Percentiles rank a stretch among this genome's conserved stretches.
Evolutionary conservation across 495 filamentous ascomycete species (phyloP).

Genomic region (Xylaria flabelliformis): DNA sequence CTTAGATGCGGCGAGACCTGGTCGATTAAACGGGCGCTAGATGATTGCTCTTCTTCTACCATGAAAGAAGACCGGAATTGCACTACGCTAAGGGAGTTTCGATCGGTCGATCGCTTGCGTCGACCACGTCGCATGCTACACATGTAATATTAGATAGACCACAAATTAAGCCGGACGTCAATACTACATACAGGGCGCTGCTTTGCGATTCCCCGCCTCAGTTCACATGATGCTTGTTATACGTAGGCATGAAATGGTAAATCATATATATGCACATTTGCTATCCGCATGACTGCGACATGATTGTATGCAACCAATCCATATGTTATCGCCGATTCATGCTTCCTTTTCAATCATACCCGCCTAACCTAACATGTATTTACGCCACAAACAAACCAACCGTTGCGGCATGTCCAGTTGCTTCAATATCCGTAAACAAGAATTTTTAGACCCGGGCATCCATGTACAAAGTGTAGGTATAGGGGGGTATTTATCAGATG

Average conservation of each 20-base stretch:
- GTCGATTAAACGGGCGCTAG: conserved; percentile 9
- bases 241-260: conserved; percentile 1
- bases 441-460: neutral
- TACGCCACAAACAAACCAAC: neutral
- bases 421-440: neutral
- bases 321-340: neutral
- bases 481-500: neutral
- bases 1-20: conserved; percentile 15
- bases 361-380: neutral
- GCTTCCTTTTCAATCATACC: neutral
- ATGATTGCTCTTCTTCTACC: neutral
- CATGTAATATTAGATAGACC: conserved; percentile 30
- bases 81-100: neutral
- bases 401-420: neutral
- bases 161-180: conserved; percentile 3
- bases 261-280: neutral
- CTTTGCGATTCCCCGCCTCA: conserved; percentile 1
- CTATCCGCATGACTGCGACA: neutral
- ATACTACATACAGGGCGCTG: conserved; percentile 14
- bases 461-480: neutral
- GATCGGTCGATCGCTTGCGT: neutral
- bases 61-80: neutral
- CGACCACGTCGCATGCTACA: conserved; percentile 14
- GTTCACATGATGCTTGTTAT: conserved; percentile 3
- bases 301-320: neutral